Base-by-base conservation (phyloP, 768 basidiomycete species). In the Vararia minispora region DNA sequence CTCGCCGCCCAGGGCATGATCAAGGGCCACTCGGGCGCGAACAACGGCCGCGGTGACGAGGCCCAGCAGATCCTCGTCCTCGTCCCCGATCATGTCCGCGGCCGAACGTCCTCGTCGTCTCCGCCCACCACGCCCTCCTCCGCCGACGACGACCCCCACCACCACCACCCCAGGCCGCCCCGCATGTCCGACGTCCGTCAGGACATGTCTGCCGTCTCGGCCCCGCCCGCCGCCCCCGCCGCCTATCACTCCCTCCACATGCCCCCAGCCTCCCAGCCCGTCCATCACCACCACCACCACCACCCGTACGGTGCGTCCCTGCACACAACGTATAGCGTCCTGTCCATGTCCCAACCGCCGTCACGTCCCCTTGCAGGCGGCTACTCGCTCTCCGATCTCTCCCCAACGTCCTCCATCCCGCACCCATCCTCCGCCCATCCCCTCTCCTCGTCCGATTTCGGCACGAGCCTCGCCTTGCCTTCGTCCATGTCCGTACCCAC, bases 1-100 rank as follows among this genome's bases (percentile, higher is more conserved):
- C 68, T 88, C 17, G 81, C 81, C 0, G 72, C 81, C 0, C 82
- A 87, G 56, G 85, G 85, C 33, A 84, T 87, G 82, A 87, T 89
- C 59, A 88, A 88, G 59, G 86, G 86, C 21, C 84, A 87, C 51
- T 80, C 85, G 14, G 79, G 79, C 40, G 62, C 78, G 20, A 77
- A 73, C 2, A 67, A 79, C 14, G 75, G 78, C 30, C 58, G 64
- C 16, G 51, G 64, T 25, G 78, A 78, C 2, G 70, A 69, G 13
- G 76, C 74, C 24, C 69, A 66, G 11, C 69, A 68, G 31, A 65
- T 78, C 40, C 65, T 84, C 45, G 57, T 63, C 50, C 59, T 81
- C 52, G 49, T 61, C 45, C 62, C 66, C 26, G 65, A 63, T 37
- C 51, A 39, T 33, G 59, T 61, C 28, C 67, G 63, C 42, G 44